Evolutionary conservation across 495 filamentous ascomycete genomes (phyloP).

Genomic region (Talaromyces nanjingensis): DNA sequence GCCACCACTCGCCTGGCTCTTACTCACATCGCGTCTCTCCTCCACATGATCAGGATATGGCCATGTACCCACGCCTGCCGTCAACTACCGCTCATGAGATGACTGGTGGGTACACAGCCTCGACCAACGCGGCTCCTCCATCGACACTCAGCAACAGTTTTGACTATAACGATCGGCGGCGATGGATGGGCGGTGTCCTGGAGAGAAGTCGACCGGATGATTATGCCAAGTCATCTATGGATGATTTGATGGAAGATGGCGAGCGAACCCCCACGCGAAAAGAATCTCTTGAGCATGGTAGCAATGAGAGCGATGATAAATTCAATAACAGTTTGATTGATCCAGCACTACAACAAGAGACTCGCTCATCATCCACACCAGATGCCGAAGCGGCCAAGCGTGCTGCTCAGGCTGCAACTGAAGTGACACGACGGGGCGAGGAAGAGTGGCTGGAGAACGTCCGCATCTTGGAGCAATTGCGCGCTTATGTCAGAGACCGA

Average conservation of each 20-base stretch:
- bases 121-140: constrained; percentile 60
- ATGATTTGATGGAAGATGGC: constrained; percentile 47
- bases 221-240: constrained; percentile 23
- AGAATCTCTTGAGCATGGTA: constrained; percentile 26
- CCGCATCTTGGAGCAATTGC: constrained; percentile 68
- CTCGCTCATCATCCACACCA: constrained; percentile 23
- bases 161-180: constrained; percentile 72
- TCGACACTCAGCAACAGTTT: constrained; percentile 78
- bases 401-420: constrained; percentile 37
- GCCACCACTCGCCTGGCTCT: constrained; percentile 77
- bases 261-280: constrained; percentile 38
- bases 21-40: constrained; percentile 57
- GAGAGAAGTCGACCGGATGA: constrained; percentile 59
- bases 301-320: constrained; percentile 30
- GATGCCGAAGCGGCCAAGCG: constrained; percentile 37
- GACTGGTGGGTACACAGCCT: constrained; percentile 48
- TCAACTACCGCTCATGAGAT: constrained; percentile 57
- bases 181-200: constrained; percentile 80
- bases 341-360: constrained; percentile 37
- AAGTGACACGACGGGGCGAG: constrained; percentile 47
- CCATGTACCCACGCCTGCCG: constrained; percentile 81
- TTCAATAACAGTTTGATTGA: constrained; percentile 48
- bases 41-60: constrained; percentile 53
- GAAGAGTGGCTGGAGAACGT: constrained; percentile 81
- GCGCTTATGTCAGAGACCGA: constrained; percentile 58